phyloP scores from a whole-genome alignment of 2,329 filamentous ascomycete genomes.

The Orbilia ellipsospora region DNA sequence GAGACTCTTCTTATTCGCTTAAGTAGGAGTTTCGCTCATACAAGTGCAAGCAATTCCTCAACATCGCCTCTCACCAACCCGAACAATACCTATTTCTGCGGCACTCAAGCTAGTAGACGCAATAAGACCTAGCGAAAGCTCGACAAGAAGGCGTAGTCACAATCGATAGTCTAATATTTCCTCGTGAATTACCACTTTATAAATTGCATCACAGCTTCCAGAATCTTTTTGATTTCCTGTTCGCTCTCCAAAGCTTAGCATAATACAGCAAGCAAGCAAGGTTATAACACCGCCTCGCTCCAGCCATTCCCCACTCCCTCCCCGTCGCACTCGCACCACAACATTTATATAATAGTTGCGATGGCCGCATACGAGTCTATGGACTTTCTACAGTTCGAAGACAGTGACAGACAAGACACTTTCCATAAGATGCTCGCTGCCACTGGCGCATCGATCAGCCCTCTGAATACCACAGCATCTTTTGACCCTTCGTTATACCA shows the following conservation, averaged over 20 bases:
- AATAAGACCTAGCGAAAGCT: not conserved
- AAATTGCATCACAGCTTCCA: constrained; percentile 22
- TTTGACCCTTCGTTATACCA: constrained; percentile 52
- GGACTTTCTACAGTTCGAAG: constrained; percentile 54
- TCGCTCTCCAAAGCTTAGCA: constrained; percentile 18
- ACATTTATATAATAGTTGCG: constrained; percentile 41
- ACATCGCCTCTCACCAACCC: constrained; percentile 10
- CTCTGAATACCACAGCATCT: constrained; percentile 49
- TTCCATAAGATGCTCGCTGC: constrained; percentile 56
- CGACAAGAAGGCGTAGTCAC: constrained; percentile 28
- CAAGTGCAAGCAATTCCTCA: constrained; percentile 25
- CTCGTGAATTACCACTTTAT: not conserved
- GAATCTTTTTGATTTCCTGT: constrained; percentile 16
- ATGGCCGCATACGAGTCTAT: constrained; percentile 55
- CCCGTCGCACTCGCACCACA: constrained; percentile 48
- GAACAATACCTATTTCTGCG: not conserved
- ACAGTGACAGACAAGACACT: constrained; percentile 53
- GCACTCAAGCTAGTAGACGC: constrained; percentile 5
- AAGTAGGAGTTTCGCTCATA: constrained; percentile 53
- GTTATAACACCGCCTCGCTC: constrained; percentile 55
- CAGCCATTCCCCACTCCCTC: constrained; percentile 34
- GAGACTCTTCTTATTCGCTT: constrained; percentile 56
- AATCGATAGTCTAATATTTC: constrained; percentile 19
- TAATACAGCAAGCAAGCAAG: constrained; percentile 37
- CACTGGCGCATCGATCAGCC: constrained; percentile 51